Percentiles rank a stretch among this genome's conserved stretches.
These are phyloP conservation scores for Apostasia ramifera DNA, from an alignment of 106 monocot genomes.

Conservation along the genomic window DNA sequence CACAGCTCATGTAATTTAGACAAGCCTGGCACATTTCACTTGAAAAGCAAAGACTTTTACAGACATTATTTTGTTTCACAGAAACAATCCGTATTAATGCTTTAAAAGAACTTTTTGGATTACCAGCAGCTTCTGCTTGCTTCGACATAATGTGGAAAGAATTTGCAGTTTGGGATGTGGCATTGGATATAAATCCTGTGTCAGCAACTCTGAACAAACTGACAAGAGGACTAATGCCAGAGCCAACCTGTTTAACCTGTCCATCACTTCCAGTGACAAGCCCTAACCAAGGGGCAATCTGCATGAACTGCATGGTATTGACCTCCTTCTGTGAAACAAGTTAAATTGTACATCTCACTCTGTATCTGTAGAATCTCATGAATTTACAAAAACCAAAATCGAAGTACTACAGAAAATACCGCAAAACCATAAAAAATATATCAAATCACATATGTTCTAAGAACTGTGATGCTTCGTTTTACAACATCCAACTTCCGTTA, in stretches of 20 bases:
- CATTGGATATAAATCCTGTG: slow-evolving; percentile 43
- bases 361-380: no score
- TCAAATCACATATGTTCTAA: no score
- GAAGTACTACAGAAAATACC: no score
- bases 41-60: not conserved
- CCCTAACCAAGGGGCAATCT: slow-evolving; percentile 86
- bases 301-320: slow-evolving; percentile 81
- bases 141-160: slow-evolving; percentile 72
- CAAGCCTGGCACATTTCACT: not conserved
- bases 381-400: no score
- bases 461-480: no score
- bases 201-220: slow-evolving; percentile 57
- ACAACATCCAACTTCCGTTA: no score
- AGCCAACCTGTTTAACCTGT: slow-evolving; percentile 42
- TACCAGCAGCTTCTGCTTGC: slow-evolving; percentile 99
- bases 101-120: slow-evolving; percentile 3
- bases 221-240: slow-evolving; percentile 47
- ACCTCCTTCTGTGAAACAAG: slow-evolving; percentile 44
- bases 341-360: not conserved
- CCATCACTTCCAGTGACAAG: slow-evolving; percentile 61
- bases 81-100: not conserved
- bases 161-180: slow-evolving; percentile 47
- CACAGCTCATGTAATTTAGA: not conserved
- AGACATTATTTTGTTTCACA: not conserved
- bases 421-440: no score